Evolutionary conservation across 1,284 basidiomycete genomes (phyloP).

Genomic region (Tylopilus orsonianus): DNA sequence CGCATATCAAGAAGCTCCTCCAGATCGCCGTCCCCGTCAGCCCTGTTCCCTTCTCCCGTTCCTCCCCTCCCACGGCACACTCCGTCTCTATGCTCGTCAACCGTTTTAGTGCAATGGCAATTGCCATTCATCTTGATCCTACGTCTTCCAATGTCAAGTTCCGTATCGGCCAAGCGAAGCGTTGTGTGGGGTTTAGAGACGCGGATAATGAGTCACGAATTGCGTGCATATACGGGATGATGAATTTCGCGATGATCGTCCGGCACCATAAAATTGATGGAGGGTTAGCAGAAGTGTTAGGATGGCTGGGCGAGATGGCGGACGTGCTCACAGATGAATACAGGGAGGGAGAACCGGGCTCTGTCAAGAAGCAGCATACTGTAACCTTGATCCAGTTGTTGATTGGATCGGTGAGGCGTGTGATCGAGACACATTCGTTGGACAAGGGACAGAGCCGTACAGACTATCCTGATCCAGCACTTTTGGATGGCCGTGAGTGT

Average conservation of each 20-base stretch:
- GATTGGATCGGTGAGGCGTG: conserved; percentile 59
- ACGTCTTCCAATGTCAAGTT: conserved; percentile 48
- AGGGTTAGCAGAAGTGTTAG: conserved; percentile 52
- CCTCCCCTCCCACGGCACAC: conserved; percentile 49
- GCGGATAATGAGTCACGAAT: conserved; percentile 73
- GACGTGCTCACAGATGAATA: conserved; percentile 61
- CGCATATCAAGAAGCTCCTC: conserved; percentile 69
- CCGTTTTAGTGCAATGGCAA: conserved; percentile 76
- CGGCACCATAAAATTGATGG: conserved; percentile 54
- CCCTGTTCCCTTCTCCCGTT: conserved; percentile 62
- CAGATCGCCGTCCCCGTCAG: conserved; percentile 80
- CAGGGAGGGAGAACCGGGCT: conserved; percentile 27
- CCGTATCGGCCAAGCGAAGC: conserved; percentile 60
- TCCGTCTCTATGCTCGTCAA: conserved; percentile 86
- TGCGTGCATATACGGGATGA: conserved; percentile 75
- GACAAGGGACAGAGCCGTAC: conserved; percentile 28
- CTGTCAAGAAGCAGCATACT: conserved; percentile 16
- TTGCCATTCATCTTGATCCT: conserved; percentile 76
- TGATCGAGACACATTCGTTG: conserved; percentile 55
- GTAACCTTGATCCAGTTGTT: conserved; percentile 49
- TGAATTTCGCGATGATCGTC: conserved; percentile 72
- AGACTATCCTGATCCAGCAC: conserved; percentile 65
- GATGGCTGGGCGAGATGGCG: conserved; percentile 71
- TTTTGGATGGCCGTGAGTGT: conserved; percentile 61
- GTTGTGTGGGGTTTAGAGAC: conserved; percentile 67